A percentile compares a stretch with the other conserved stretches of the same genome.
Evolutionary conservation across 495 filamentous ascomycete species (phyloP).

Genomic region (Aspergillus wentii): DNA sequence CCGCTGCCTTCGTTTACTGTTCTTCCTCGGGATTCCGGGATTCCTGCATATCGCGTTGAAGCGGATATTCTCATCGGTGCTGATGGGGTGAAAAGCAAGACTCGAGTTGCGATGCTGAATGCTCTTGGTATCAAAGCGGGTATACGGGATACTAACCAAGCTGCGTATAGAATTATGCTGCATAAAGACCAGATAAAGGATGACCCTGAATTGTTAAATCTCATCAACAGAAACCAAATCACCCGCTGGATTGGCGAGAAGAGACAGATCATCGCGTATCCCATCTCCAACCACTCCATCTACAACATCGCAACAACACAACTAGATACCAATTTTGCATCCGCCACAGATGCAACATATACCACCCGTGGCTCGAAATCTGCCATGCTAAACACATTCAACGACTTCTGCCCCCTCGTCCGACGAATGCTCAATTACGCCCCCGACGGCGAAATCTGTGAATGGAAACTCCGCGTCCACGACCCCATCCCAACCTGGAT

Average conservation of each 20-base stretch:
- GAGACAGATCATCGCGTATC: slow-evolving; percentile 79
- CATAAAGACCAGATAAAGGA: slow-evolving; percentile 58
- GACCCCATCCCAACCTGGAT: slow-evolving; percentile 67
- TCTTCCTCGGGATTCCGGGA: slow-evolving; percentile 48
- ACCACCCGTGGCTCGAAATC: slow-evolving; percentile 67
- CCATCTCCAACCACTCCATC: slow-evolving; percentile 65
- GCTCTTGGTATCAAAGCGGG: slow-evolving; percentile 46
- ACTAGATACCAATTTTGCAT: slow-evolving; percentile 68
- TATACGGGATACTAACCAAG: slow-evolving; percentile 68
- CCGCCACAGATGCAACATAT: slow-evolving; percentile 68
- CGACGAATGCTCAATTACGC: slow-evolving; percentile 71
- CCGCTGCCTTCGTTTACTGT: slow-evolving; percentile 52
- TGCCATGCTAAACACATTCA: slow-evolving; percentile 61
- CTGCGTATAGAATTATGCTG: slow-evolving; percentile 81
- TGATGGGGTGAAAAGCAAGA: slow-evolving; percentile 68
- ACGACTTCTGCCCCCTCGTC: slow-evolving; percentile 69
- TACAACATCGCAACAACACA: slow-evolving; percentile 77
- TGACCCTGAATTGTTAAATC: slow-evolving; percentile 61
- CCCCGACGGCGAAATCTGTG: slow-evolving; percentile 73
- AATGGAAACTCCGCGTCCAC: slow-evolving; percentile 74
- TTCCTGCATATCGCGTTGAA: slow-evolving; percentile 40
- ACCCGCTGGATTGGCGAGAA: slow-evolving; percentile 75
- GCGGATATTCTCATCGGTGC: slow-evolving; percentile 65
- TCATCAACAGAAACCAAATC: slow-evolving; percentile 62
- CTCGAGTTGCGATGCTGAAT: slow-evolving; percentile 60